Percentiles rank a stretch among this genome's conserved stretches.
phyloP scores from a whole-genome alignment of 208 protist species.

The Trypanosoma rangeli region DNA sequence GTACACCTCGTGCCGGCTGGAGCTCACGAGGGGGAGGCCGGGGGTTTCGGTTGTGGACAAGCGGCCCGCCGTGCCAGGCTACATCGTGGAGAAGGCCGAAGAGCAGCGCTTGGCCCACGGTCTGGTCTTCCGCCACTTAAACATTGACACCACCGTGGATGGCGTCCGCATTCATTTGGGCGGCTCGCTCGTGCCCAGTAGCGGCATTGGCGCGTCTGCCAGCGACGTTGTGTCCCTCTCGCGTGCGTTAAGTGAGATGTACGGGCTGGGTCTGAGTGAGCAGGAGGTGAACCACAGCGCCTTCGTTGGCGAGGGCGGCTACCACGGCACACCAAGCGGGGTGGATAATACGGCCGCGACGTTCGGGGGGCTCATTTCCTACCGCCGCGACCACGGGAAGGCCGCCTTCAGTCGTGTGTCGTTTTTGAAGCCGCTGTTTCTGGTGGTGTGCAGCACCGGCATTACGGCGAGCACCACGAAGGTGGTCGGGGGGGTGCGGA shows the following conservation, averaged over 20 bases:
- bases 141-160: constrained; percentile 58
- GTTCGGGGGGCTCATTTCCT: constrained; percentile 86
- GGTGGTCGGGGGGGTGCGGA: constrained; percentile 64
- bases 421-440: constrained; percentile 42
- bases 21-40: constrained; percentile 35
- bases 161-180: constrained; percentile 62
- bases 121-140: constrained; percentile 72
- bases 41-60: constrained; percentile 67
- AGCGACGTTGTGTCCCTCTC: constrained; percentile 78
- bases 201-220: constrained; percentile 81
- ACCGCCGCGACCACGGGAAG: constrained; percentile 33
- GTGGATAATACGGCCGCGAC: constrained; percentile 89
- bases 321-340: constrained; percentile 88
- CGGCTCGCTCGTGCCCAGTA: constrained; percentile 71
- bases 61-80: constrained; percentile 74
- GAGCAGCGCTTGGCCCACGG: constrained; percentile 79
- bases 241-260: constrained; percentile 77
- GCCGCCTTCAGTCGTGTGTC: constrained; percentile 40
- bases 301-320: constrained; percentile 75
- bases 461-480: constrained; percentile 78
- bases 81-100: constrained; percentile 69
- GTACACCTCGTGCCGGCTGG: constrained; percentile 73
- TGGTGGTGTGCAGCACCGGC: constrained; percentile 82
- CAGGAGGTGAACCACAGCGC: constrained; percentile 68
- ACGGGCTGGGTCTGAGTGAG: constrained; percentile 51